These are phyloP conservation scores for Wickerhamomyces canadensis DNA, from an alignment of 805 yeast species.

Conservation along the genomic window DNA sequence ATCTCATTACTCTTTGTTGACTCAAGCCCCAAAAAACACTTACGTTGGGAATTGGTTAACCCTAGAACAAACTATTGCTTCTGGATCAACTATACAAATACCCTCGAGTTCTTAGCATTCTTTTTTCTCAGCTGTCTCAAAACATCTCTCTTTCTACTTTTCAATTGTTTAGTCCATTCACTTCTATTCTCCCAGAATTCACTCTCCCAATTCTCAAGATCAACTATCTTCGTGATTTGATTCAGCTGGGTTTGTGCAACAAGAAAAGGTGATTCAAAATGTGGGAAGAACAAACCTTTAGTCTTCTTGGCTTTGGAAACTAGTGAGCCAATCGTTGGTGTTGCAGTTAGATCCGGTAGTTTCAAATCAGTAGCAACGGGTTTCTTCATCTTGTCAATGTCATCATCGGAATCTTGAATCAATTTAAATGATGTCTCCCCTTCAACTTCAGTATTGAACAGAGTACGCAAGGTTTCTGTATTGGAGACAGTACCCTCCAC, in stretches of 20 bases:
- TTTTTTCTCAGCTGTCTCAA: conserved; percentile 49
- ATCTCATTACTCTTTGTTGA: no score
- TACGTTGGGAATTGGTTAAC: no score
- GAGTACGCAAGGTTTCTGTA: conserved; percentile 58
- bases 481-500: conserved; percentile 30
- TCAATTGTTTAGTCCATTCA: conserved; percentile 69
- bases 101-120: conserved; percentile 22
- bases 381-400: conserved; percentile 34
- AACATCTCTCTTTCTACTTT: conserved; percentile 71
- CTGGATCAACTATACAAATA: conserved; percentile 19
- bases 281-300: conserved; percentile 71
- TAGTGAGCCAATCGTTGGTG: conserved; percentile 12
- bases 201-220: conserved; percentile 51
- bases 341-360: conserved; percentile 16
- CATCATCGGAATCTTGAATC: conserved; percentile 41
- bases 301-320: conserved; percentile 27
- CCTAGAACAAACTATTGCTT: no score
- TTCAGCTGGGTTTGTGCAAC: conserved; percentile 77
- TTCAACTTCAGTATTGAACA: conserved; percentile 44
- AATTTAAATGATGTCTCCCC: conserved; percentile 36
- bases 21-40: no score
- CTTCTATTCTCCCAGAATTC: conserved; percentile 85
- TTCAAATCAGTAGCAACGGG: conserved; percentile 21
- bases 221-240: conserved; percentile 36
- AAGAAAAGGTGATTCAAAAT: conserved; percentile 79